Evolutionary conservation across 345 rosid genomes (phyloP), one percentile per base, ranked within the genome.

Genomic region (Moricandia moricandioides): DNA sequence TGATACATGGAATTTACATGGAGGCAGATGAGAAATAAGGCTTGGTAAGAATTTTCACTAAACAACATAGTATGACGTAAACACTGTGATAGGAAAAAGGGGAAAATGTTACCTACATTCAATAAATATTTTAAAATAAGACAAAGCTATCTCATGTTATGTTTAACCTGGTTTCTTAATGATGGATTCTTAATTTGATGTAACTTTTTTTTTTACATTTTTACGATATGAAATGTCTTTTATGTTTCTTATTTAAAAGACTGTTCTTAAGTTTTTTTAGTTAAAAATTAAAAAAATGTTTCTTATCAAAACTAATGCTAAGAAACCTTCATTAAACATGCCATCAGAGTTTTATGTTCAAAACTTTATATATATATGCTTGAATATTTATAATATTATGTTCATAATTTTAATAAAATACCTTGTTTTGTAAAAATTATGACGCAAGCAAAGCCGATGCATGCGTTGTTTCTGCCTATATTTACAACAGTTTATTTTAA

Each of bases 1-100:
- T 64, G 72, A 55, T 16, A 69, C 31, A 74, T 26, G 18, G 6
- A 21, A 51, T 26, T 14, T 24, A 55, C 33, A 65, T 40, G 17
- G 37, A 18, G 65, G 8, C 29, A 47, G 39, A 60, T 74, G 52
- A 26, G 16, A 59, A 34, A 26, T 60, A 49, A 67, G 40, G 52
- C 5, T 60, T 24, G 40, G 11, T 35, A 60, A 60, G 68, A 65
- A 27, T 35, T 45, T 67, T 60, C 43, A 49, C 31, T 67, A 26
- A 75, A 60, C 62, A 75, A 67, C 31, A 61, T 60, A 52, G 54
- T 59, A 59, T 45, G 65, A 69, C 59, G 79, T 69, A 55, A 69
- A 62, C 39, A 55, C 71, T 70, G 60, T 76, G 70, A 45, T 40
- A 76, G 18, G 51, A 14, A n/a, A 24, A 68, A 76, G 24, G 8